Conservation (phyloP, 2,329 filamentous ascomycete genomes). For the Arthroderma sp. region DNA sequence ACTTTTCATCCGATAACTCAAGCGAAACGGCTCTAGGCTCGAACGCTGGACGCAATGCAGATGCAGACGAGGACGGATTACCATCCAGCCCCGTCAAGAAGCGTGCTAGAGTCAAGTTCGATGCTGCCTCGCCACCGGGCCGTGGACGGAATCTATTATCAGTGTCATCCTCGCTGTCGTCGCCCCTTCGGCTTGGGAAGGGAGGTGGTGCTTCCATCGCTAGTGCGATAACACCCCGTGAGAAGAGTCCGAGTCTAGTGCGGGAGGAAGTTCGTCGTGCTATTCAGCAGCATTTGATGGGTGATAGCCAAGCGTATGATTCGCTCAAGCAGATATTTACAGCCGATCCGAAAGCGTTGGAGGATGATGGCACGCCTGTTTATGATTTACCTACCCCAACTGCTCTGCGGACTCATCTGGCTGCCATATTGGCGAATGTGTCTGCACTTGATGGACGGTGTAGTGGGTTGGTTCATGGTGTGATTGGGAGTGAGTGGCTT, state of each 20-base stretch:
- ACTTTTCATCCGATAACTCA: constrained; percentile 19
- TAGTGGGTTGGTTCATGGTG: constrained; percentile 44
- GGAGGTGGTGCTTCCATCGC: neutral
- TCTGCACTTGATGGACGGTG: constrained; percentile 43
- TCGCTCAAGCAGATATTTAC: constrained; percentile 41
- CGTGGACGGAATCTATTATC: neutral
- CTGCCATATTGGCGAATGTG: constrained; percentile 45
- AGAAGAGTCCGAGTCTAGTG: constrained; percentile 45
- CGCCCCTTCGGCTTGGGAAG: neutral
- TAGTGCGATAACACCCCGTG: constrained; percentile 9
- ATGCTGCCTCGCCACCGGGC: constrained; percentile 21
- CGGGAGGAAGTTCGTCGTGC: constrained; percentile 49
- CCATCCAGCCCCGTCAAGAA: constrained; percentile 23
- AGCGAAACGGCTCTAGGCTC: constrained; percentile 14
- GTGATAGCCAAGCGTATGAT: constrained; percentile 45
- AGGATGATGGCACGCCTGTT: constrained; percentile 20
- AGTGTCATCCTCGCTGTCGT: too few relatives aligned
- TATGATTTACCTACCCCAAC: constrained; percentile 38
- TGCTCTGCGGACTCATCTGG: constrained; percentile 44
- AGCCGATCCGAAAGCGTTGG: constrained; percentile 30
- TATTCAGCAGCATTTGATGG: constrained; percentile 38
- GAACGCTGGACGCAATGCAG: neutral
- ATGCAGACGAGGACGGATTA: constrained; percentile 5
- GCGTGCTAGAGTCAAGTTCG: constrained; percentile 31
- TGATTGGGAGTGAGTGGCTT: constrained; percentile 48